Evolutionary conservation across 2,329 filamentous ascomycete genomes (phyloP), one percentile per base, ranked within the genome.

Genomic region (Cladosporium austrohemisphaericum): DNA sequence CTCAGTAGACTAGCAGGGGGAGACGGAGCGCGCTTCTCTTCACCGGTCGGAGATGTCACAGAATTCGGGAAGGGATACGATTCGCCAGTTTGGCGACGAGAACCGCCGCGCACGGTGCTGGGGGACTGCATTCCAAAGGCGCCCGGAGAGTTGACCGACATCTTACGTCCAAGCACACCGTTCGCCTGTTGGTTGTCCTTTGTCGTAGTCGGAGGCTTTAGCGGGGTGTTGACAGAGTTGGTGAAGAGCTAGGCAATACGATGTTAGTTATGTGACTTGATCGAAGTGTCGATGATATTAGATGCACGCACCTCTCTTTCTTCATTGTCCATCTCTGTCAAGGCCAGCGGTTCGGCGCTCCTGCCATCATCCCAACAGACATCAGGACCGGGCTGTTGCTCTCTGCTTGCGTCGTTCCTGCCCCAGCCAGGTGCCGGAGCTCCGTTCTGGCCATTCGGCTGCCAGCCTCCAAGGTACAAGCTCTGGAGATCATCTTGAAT

Each of bases 141-240:
- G 49, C 74, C 77, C 14, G 77, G 75, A 50, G 77, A 78, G 43
- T 78, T 81, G 55, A 88, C 84, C 1, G 91, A 96, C 13, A 83
- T 76, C 71, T 95, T 96, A 50, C 92, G 86, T 41, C 85, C 80
- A 9, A 77, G 62, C 14, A 47, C 44, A 9, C 76, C 76, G 41
- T 65, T 78, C 67, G 69, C 78, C 67, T 67, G 78, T 66, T 66
- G 77, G 52, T 68, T 76, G 68, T 71, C 82, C 72, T 88, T 92
- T 60, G 74, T 76, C 19, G 73, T 67, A 62, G 88, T 85, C 16
- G 88, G 87, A 7, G 88, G 86, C 70, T 97, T 97, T 58, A 96
- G 75, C 26, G 90, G 86, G 28, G 93, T 96, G 68, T 97, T 98
- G 65, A 98, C 90, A 56, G 94, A 93, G 43, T 80, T 81, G 43